A percentile compares a stretch with the other conserved stretches of the same genome.
These are phyloP conservation scores for Gentiana dahurica DNA, from an alignment of 257 asterid species.

Conservation along the genomic window DNA sequence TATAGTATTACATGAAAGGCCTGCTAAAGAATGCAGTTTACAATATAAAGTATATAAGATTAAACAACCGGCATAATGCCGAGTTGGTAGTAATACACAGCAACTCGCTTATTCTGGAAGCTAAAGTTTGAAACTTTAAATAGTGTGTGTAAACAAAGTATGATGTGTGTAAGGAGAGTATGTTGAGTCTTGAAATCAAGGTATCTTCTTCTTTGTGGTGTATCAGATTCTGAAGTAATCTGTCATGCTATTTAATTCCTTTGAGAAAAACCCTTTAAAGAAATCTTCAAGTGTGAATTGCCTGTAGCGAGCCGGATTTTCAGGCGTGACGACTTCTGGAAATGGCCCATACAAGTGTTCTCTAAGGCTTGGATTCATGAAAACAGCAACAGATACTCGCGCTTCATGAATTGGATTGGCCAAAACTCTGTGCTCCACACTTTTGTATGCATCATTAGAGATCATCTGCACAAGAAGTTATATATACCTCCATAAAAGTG, in stretches of 20 bases:
- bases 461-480: conserved; percentile 24
- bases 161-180: too few species aligned
- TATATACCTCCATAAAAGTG: too few species aligned
- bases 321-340: conserved; percentile 17
- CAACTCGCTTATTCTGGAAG: too few species aligned
- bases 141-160: too few species aligned
- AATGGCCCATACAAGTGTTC: conserved; percentile 30
- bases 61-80: too few species aligned
- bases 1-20: too few species aligned
- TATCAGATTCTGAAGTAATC: conserved; percentile 23
- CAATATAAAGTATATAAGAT: too few species aligned
- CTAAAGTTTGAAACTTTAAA: too few species aligned
- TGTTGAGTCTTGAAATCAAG: too few species aligned
- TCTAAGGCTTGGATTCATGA: conserved; percentile 27
- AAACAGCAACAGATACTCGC: conserved; percentile 29
- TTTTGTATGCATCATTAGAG: conserved; percentile 32
- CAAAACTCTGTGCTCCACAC: conserved; percentile 34
- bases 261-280: conserved; percentile 28
- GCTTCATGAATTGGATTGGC: conserved; percentile 28
- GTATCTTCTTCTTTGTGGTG: too few species aligned
- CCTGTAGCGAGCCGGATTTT: conserved; percentile 24
- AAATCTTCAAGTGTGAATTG: conserved; percentile 21
- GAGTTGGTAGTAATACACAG: too few species aligned
- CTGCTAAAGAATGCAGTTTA: too few species aligned
- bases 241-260: conserved; percentile 35